Evolutionary conservation across 2,329 filamentous ascomycete species (phyloP).

Genomic region (Aureobasidium zeae): DNA sequence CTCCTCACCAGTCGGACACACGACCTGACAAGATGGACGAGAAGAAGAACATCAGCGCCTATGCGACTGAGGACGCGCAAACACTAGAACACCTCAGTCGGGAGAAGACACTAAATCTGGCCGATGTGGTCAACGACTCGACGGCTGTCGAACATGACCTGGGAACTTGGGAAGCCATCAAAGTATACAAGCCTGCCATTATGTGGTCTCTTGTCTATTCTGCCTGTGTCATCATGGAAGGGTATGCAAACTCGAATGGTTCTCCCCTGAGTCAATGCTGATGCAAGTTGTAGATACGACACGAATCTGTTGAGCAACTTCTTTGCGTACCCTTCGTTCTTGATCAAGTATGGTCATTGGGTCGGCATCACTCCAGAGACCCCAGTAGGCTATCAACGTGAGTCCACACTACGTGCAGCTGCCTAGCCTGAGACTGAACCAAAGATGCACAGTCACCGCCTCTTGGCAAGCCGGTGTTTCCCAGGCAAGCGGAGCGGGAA

Average conservation of each 20-base stretch:
- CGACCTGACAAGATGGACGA: no score
- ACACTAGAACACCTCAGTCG: background rate
- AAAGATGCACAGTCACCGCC: slow-evolving; percentile 23
- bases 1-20: no score
- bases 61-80: background rate
- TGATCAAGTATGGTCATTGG: background rate
- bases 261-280: no score
- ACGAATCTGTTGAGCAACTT: background rate
- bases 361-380: background rate
- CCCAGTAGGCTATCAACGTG: background rate
- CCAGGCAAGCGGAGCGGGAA: slow-evolving; percentile 33
- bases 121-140: background rate
- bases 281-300: no score
- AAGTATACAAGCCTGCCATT: background rate
- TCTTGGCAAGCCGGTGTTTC: slow-evolving; percentile 32
- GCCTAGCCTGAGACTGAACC: no score
- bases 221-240: background rate
- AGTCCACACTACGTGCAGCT: no score
- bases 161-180: background rate
- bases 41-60: background rate
- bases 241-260: no score
- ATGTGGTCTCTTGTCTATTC: background rate
- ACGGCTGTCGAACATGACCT: background rate
- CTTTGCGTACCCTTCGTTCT: background rate
- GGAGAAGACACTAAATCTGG: background rate